These are phyloP conservation scores for Chrysophaeum taylorii DNA, from an alignment of 352 stramenopile genomes.

Conservation along the genomic window DNA sequence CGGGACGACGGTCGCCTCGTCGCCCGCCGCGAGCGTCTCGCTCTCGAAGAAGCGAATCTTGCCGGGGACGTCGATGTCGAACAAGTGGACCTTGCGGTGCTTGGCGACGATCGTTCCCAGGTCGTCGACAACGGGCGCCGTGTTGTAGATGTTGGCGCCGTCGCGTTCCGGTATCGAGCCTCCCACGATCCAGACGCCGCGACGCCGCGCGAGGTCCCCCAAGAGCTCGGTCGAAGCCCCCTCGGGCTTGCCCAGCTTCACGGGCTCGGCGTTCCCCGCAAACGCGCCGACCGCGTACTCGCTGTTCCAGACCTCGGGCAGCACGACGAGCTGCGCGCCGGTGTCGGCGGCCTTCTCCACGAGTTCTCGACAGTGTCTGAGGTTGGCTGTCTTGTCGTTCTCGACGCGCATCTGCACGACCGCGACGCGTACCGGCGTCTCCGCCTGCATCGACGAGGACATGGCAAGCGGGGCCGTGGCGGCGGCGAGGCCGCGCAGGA, in stretches of 20 bases:
- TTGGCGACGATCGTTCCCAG: constrained; percentile 87
- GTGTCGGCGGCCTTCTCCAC: constrained; percentile 47
- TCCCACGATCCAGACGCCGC: constrained; percentile 85
- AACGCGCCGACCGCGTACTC: constrained; percentile 95
- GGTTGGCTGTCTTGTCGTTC: constrained; percentile 56
- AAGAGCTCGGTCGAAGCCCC: constrained; percentile 73
- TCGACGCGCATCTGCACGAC: constrained; percentile 89
- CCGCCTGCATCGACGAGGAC: background rate
- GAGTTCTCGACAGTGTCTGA: constrained; percentile 40
- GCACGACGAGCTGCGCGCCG: constrained; percentile 42
- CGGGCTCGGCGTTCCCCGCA: constrained; percentile 85
- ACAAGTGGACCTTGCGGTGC: constrained; percentile 96
- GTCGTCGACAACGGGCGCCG: constrained; percentile 88
- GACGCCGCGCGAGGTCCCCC: constrained; percentile 69
- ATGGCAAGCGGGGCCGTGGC: too few relatives aligned
- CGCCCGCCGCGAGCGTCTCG: constrained; percentile 88
- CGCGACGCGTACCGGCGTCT: constrained; percentile 45
- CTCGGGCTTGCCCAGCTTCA: constrained; percentile 42
- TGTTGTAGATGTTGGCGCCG: constrained; percentile 86
- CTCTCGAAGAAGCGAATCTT: constrained; percentile 98
- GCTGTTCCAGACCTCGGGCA: constrained; percentile 59
- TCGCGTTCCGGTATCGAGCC: constrained; percentile 90
- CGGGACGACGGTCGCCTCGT: constrained; percentile 47
- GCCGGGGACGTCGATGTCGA: constrained; percentile 88
- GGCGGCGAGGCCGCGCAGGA: too few relatives aligned